Base-by-base conservation (phyloP, 108 stramenopile species). In the Skeletonema tropicum region DNA sequence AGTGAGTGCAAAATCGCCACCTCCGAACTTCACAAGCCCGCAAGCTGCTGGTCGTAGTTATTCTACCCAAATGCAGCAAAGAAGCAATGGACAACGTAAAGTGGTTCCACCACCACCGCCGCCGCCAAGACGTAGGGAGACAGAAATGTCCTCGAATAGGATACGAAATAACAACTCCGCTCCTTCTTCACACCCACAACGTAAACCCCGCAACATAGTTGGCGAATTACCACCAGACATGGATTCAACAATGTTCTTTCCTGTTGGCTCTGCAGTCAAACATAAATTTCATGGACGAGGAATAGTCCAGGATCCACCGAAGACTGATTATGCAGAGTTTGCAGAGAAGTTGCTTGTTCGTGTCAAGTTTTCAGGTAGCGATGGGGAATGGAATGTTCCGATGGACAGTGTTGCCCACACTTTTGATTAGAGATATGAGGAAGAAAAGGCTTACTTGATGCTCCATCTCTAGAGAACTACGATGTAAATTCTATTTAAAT, bases 201-300 rank as follows among this genome's bases (percentile, higher is more conserved):
- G 57, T 1, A n/a, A 21, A 13, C 12, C 23, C 3, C 52, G 69
- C 41, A 25, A 57, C 14, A 21, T 57, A 14, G 13, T 60, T 60
- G 68, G 57, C 25, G 69, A 79, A 25, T n/a, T 48, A 32, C 76
- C 76, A 46, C 75, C 81, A 13, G 41, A 67, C 45, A 36, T 82
- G 19, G 90, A 91, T 74, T 91, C 90, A 6, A 90, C 87, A 9
- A 68, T 85, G 75, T 91, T 94, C 60, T 94, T 79, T 69, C 93
- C 93, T 10, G 82, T 91, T 11, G 93, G 93, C 5, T 75, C 80
- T 14, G 23, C 31, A 45, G 93, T 94, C 4, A 71, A 81, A 15
- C 93, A 94, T 65, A 74, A 66, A 45, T 48, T 82, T 15, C 68
- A 88, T 38, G 90, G 93, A n/a, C 70, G 68, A 66, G 93, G 93